Conservation (phyloP, 2,329 filamentous ascomycete genomes). For the Colletotrichum gloeosporioides region DNA sequence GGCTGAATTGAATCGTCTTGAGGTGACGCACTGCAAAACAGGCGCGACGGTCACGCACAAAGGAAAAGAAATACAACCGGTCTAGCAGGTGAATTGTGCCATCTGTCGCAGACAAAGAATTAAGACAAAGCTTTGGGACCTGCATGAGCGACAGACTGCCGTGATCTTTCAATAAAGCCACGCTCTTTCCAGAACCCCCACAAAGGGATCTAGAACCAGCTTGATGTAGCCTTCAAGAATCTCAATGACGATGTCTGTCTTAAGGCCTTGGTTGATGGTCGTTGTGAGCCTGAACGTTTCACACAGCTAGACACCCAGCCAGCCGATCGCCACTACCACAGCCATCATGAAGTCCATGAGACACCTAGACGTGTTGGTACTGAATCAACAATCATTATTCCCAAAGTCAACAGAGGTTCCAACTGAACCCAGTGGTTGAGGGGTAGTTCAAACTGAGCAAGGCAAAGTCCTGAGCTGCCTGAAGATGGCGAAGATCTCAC, state of each 20-base stretch:
- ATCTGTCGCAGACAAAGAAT: background rate
- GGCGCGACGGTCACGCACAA: background rate
- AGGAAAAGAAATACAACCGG: background rate
- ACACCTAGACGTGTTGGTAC: background rate
- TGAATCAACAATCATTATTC: background rate
- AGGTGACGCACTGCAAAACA: fast-evolving
- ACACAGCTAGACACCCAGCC: background rate
- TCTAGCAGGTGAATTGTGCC: background rate
- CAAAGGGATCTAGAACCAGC: background rate
- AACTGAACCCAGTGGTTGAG: background rate
- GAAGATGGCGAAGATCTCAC: background rate
- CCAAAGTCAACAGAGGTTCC: background rate
- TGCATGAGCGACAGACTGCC: background rate
- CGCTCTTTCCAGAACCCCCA: background rate
- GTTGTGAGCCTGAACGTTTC: background rate
- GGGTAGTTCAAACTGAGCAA: background rate
- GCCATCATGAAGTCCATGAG: background rate
- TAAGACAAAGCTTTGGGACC: background rate
- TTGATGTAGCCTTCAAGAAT: background rate
- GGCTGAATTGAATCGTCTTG: background rate
- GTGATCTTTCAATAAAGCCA: background rate
- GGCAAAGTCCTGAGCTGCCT: background rate
- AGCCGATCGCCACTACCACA: background rate
- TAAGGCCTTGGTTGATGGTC: background rate
- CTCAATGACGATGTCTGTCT: background rate